These are phyloP conservation scores for Coprinopsis strossmayeri DNA, from an alignment of 768 basidiomycete genomes.

Conservation along the genomic window DNA sequence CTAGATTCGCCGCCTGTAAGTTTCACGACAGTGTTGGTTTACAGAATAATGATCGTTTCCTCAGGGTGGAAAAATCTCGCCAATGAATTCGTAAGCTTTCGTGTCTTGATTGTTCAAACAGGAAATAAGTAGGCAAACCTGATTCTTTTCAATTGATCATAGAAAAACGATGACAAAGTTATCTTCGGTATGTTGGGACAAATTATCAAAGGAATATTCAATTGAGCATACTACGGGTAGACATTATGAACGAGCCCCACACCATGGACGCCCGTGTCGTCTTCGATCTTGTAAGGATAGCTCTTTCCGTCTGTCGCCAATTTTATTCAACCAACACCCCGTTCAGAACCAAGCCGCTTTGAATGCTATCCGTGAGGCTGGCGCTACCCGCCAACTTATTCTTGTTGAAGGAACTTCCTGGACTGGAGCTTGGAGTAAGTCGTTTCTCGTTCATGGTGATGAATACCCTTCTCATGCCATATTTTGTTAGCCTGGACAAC, in stretches of 20 bases:
- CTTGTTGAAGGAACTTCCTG: constrained; percentile 44
- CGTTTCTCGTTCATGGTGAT: too few species aligned
- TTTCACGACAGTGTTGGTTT: background rate
- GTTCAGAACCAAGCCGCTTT: constrained; percentile 55
- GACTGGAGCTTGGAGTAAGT: constrained; percentile 52
- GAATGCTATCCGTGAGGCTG: constrained; percentile 55
- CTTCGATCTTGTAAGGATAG: constrained; percentile 38
- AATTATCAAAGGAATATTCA: too few species aligned
- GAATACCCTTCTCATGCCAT: too few species aligned
- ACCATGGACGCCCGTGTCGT: constrained; percentile 47
- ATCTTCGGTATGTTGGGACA: constrained; percentile 54
- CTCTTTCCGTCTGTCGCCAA: constrained; percentile 2
- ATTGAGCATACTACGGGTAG: background rate
- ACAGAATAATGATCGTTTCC: background rate
- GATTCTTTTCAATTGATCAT: background rate
- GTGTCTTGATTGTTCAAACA: background rate
- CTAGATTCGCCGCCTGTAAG: constrained; percentile 41
- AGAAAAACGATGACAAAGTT: constrained; percentile 44
- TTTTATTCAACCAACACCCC: background rate
- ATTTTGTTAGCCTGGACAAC: constrained; percentile 36
- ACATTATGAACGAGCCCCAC: constrained; percentile 50
- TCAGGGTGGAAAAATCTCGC: constrained; percentile 56
- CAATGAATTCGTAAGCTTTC: constrained; percentile 40
- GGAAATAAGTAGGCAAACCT: background rate
- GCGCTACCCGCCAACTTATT: constrained; percentile 53